Evolutionary conservation across 2,329 filamentous ascomycete species (phyloP).

Genomic region (Dothideomycetidae sp.): DNA sequence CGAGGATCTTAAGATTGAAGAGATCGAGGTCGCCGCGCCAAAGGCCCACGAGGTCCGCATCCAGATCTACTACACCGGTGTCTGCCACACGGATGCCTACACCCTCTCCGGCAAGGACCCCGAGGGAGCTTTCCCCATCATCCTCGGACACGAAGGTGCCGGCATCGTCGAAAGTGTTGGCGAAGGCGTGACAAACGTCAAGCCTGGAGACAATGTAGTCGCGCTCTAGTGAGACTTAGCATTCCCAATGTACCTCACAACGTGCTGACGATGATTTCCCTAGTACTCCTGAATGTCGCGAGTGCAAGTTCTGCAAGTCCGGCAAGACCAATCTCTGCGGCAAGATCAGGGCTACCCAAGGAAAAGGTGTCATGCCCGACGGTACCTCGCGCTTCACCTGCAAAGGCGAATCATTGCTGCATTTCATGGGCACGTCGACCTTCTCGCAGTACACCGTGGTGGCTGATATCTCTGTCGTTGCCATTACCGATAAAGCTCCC

Average conservation of each 20-base stretch:
- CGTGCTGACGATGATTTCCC: slow-evolving; percentile 1
- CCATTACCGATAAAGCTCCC: slow-evolving; percentile 75
- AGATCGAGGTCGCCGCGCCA: slow-evolving; percentile 81
- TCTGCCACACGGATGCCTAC: slow-evolving; percentile 98
- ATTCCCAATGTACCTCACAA: too few relatives aligned
- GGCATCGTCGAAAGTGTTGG: slow-evolving; percentile 87
- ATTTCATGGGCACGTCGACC: slow-evolving; percentile 98
- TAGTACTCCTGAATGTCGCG: slow-evolving; percentile 88
- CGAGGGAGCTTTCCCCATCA: slow-evolving; percentile 81
- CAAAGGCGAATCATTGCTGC: slow-evolving; percentile 87
- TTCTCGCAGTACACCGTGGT: slow-evolving; percentile 99
- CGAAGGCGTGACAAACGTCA: slow-evolving; percentile 88
- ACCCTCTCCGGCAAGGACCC: slow-evolving; percentile 93
- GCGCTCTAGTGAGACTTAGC: slow-evolving; percentile 57
- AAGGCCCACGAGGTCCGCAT: slow-evolving; percentile 92
- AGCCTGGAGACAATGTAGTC: slow-evolving; percentile 81
- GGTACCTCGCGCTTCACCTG: slow-evolving; percentile 88
- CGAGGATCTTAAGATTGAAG: slow-evolving; percentile 77
- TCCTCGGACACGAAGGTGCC: slow-evolving; percentile 81
- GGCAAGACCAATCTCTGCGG: slow-evolving; percentile 99
- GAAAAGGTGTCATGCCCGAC: slow-evolving; percentile 92
- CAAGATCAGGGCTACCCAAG: slow-evolving; percentile 96
- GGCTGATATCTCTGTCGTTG: slow-evolving; percentile 94
- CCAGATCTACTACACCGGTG: slow-evolving; percentile 92
- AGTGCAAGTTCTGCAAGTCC: slow-evolving; percentile 99